phyloP scores from a whole-genome alignment of 164 flowering plant genomes.

The Pachysandra terminalis region DNA sequence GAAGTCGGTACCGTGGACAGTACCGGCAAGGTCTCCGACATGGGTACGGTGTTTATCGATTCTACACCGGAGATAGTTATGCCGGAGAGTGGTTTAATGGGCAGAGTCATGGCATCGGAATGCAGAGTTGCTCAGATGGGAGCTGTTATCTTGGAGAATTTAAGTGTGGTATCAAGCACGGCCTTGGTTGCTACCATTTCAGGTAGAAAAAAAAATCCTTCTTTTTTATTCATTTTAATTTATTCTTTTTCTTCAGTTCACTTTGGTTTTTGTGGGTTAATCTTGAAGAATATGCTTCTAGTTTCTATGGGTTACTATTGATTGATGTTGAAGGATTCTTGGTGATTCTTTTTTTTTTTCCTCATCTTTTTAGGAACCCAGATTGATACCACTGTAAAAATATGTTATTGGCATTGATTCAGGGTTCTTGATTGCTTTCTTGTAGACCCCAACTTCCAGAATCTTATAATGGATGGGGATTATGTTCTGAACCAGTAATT shows the following conservation, averaged over 20 bases:
- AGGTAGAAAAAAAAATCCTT: slow-evolving; percentile 35
- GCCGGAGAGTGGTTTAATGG: slow-evolving; percentile 91
- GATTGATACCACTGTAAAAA: background rate
- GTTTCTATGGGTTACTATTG: too few relatives aligned
- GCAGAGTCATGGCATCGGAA: slow-evolving; percentile 85
- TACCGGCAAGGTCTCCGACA: slow-evolving; percentile 77
- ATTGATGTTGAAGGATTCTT: background rate
- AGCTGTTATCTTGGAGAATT: slow-evolving; percentile 84
- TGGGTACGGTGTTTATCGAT: slow-evolving; percentile 77
- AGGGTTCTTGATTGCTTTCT: background rate
- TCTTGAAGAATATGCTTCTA: too few relatives aligned
- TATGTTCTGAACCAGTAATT: too few relatives aligned
- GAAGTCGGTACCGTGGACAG: slow-evolving; percentile 79
- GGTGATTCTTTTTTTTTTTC: background rate
- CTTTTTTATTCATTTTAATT: background rate
- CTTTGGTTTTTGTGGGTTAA: background rate
- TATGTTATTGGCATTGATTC: background rate
- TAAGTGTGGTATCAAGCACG: slow-evolving; percentile 84
- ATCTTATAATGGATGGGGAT: too few relatives aligned
- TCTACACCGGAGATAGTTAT: slow-evolving; percentile 81
- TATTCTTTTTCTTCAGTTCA: background rate
- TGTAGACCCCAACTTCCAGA: background rate
- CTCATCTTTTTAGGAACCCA: background rate
- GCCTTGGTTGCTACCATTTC: slow-evolving; percentile 89
- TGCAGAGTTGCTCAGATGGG: slow-evolving; percentile 83